Base-by-base conservation (phyloP, 768 basidiomycete species). In the Exsudoporus frostii region DNA sequence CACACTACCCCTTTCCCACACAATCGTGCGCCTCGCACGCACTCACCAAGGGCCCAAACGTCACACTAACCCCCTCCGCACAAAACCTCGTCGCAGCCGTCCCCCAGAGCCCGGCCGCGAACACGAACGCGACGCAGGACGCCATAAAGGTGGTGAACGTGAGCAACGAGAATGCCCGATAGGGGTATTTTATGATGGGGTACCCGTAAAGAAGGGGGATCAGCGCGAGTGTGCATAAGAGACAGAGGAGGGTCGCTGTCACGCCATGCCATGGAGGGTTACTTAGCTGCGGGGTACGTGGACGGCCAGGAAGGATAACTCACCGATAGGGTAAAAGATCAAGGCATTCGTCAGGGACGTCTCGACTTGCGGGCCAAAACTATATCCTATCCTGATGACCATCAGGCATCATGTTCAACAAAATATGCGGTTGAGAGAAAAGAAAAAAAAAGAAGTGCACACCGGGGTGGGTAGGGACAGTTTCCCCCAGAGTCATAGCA, bases 21-120 rank as follows among this genome's bases (percentile, higher is more conserved):
- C 10, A 4, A n/a, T 37, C 9, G n/a, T 7, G 7, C 8, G 39
- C 14, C 41, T 17, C 48, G 30, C 29, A 29, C 17, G 30, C 1
- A n/a, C 49, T 47, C 49, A 50, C 49, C 49, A 32, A 50, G 4
- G 49, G 49, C 19, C 49, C 45, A 25, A 50, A 47, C 30, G 27
- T 50, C 22, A 50, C 49, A 14, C 10, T 11, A 5, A 24, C 4
- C 0, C 48, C 42, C 6, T n/a, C 48, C 17, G 20, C 29, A 5
- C 29, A 14, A 14, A 50, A 48, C 24, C 8, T 32, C n/a, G 49
- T 19, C 8, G 13, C 49, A 8, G 6, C 44, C 13, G 43, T 47
- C 5, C 44, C 49, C 45, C 49, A 50, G 9, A 50, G 24, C 30
- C 44, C 49, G 9, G 19, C 24, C 7, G 44, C 49, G 17, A 32